Conservation (phyloP, 345 rosid genomes). For the Gossypium stocksii region DNA sequence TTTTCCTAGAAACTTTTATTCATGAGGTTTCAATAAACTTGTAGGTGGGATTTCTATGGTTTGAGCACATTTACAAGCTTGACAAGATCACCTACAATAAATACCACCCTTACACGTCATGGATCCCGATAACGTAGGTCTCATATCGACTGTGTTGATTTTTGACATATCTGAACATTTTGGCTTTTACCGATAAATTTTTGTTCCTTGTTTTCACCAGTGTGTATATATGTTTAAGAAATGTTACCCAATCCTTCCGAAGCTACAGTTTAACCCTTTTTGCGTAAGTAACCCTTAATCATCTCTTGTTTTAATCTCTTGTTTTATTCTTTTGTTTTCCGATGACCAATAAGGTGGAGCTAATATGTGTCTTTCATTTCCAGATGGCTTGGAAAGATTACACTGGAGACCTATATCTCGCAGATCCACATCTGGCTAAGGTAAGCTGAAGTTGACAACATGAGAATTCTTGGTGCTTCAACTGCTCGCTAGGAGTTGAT, state of each 20-base stretch:
- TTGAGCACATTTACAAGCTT: slow-evolving; percentile 81
- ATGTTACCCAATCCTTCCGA: slow-evolving; percentile 77
- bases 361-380: neutral
- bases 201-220: slow-evolving; percentile 40
- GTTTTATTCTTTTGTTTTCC: slow-evolving; percentile 7
- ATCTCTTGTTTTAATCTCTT: slow-evolving; percentile 12
- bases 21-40: slow-evolving; percentile 23
- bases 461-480: neutral
- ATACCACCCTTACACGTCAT: slow-evolving; percentile 95
- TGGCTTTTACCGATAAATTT: slow-evolving; percentile 6
- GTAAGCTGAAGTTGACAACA: slow-evolving; percentile 33
- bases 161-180: neutral
- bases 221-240: slow-evolving; percentile 86
- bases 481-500: neutral
- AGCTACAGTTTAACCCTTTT: slow-evolving; percentile 84
- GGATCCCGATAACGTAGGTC: slow-evolving; percentile 97
- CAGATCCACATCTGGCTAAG: slow-evolving; percentile 98
- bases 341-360: neutral
- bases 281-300: slow-evolving; percentile 54
- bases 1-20: slow-evolving; percentile 9
- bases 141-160: slow-evolving; percentile 14
- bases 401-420: slow-evolving; percentile 86
- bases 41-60: slow-evolving; percentile 84
- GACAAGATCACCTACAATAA: slow-evolving; percentile 92
- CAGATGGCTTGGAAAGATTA: slow-evolving; percentile 92